Percentiles rank a stretch among this genome's conserved stretches.
These are phyloP conservation scores for Nakataea oryzae DNA, from an alignment of 2,329 filamentous ascomycete species.

Conservation along the genomic window DNA sequence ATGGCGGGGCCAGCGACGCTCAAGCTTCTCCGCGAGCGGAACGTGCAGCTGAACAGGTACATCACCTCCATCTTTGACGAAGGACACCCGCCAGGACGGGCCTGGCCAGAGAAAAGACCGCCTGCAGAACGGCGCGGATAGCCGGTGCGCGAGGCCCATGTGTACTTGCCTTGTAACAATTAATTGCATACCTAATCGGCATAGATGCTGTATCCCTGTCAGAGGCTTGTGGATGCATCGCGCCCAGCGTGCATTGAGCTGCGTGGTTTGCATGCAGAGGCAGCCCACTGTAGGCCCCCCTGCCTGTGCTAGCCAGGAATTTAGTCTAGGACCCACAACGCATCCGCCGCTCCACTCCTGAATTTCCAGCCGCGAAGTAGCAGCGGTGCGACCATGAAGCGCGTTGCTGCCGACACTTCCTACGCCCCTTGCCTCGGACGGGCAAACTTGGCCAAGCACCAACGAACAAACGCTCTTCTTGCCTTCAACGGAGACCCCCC, in stretches of 20 bases:
- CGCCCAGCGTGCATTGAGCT: too few relatives aligned
- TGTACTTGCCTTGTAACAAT: too few relatives aligned
- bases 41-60: conserved; percentile 16
- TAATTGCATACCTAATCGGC: too few relatives aligned
- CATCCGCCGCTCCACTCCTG: too few relatives aligned
- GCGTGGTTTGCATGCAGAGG: too few relatives aligned
- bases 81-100: background rate
- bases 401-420: background rate
- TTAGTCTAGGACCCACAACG: too few relatives aligned
- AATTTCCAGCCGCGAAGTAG: too few relatives aligned
- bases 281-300: too few relatives aligned
- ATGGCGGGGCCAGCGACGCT: conserved; percentile 9
- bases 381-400: background rate
- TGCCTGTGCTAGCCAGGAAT: too few relatives aligned
- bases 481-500: background rate
- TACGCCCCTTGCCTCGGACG: background rate
- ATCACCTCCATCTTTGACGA: conserved; percentile 14
- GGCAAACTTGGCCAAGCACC: background rate
- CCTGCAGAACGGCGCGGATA: background rate
- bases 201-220: too few relatives aligned
- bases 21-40: background rate
- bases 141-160: background rate
- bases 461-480: too few relatives aligned
- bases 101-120: background rate
- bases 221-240: too few relatives aligned